Conservation (phyloP, 2,329 filamentous ascomycete species). For the Bretziella fagacearum region DNA sequence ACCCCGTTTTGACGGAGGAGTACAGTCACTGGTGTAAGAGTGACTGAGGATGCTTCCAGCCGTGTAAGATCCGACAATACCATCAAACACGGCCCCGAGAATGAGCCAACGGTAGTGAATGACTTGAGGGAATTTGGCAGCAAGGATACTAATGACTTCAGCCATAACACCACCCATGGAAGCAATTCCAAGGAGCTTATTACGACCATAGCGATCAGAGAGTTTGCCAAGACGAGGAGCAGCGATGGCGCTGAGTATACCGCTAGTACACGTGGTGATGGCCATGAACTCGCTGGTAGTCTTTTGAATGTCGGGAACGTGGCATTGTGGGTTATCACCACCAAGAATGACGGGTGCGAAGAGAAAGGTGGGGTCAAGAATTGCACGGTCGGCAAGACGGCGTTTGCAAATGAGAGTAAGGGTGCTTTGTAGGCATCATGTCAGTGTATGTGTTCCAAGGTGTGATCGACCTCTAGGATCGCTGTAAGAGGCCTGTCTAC, state of each 20-base stretch:
- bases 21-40: constrained; percentile 82
- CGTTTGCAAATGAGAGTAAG: constrained; percentile 57
- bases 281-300: constrained; percentile 65
- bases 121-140: constrained; percentile 54
- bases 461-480: background rate
- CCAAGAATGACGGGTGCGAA: constrained; percentile 50
- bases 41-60: constrained; percentile 59
- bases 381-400: constrained; percentile 42
- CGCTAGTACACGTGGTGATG: constrained; percentile 55
- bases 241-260: constrained; percentile 61
- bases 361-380: constrained; percentile 39
- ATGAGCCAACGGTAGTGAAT: constrained; percentile 67
- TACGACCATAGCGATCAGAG: constrained; percentile 75
- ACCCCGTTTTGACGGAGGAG: constrained; percentile 58
- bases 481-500: constrained; percentile 16
- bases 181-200: constrained; percentile 52
- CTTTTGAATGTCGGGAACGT: constrained; percentile 58
- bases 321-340: constrained; percentile 61
- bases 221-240: constrained; percentile 70
- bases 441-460: constrained; percentile 11
- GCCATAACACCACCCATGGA: constrained; percentile 56
- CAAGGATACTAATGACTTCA: constrained; percentile 63
- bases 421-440: constrained; percentile 6
- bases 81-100: constrained; percentile 61
- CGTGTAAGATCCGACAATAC: constrained; percentile 76